These are phyloP conservation scores for Arthrinium puccinioides DNA, from an alignment of 2,329 filamentous ascomycete genomes.

Conservation along the genomic window DNA sequence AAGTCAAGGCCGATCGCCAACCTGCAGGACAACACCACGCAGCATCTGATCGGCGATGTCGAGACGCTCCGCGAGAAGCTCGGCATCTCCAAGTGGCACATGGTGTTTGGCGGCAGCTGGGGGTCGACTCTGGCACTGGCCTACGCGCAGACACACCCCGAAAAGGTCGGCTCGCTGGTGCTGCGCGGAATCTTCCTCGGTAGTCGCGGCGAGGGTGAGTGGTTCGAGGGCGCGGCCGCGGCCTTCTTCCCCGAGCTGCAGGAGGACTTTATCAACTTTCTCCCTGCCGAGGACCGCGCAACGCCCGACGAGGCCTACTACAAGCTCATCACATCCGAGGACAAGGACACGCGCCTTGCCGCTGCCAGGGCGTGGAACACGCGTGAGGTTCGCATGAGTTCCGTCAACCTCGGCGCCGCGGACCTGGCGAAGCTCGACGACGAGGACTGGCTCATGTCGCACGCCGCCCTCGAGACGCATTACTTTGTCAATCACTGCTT, in stretches of 20 bases:
- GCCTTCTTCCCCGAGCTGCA: conserved; percentile 26
- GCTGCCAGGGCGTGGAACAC: conserved; percentile 28
- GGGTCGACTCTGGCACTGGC: conserved; percentile 33
- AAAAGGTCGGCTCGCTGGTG: conserved; percentile 26
- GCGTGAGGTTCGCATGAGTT: conserved; percentile 24
- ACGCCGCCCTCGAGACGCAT: conserved; percentile 29
- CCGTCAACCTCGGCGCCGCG: conserved; percentile 13
- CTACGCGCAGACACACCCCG: conserved; percentile 32
- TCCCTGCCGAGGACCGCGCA: conserved; percentile 21
- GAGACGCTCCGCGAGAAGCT: conserved; percentile 31
- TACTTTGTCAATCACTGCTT: conserved; percentile 28
- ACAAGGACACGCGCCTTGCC: conserved; percentile 17
- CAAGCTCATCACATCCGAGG: conserved; percentile 24
- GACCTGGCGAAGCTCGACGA: conserved; percentile 20
- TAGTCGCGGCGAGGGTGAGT: conserved; percentile 23
- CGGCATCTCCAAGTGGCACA: conserved; percentile 30
- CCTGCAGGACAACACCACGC: conserved; percentile 34
- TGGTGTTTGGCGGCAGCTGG: conserved; percentile 38
- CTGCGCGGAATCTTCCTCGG: conserved; percentile 34
- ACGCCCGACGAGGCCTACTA: conserved; percentile 17
- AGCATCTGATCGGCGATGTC: conserved; percentile 31
- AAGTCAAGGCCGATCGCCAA: conserved; percentile 29
- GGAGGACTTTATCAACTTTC: conserved; percentile 21
- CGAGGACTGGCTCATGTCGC: conserved; percentile 20
- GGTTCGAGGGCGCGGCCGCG: conserved; percentile 14